Percentiles rank a stretch among this genome's conserved stretches.
Conservation (phyloP, 768 basidiomycete genomes). For the Collybia sordida region DNA sequence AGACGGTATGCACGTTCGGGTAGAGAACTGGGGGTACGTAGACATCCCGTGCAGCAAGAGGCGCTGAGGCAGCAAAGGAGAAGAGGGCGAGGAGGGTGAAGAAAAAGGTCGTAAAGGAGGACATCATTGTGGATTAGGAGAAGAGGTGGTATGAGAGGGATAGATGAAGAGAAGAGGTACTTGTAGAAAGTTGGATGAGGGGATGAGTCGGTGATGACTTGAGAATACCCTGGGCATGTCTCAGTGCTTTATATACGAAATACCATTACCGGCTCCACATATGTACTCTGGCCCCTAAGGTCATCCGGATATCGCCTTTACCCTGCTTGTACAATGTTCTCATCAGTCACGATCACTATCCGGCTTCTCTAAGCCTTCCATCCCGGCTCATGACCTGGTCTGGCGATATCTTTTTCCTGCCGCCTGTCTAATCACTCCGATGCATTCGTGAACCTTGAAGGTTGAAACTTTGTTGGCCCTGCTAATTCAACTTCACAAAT, state of each 20-base stretch:
- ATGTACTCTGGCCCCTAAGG: background rate
- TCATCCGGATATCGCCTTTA: constrained; percentile 5
- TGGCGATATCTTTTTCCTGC: constrained; percentile 2
- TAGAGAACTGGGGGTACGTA: constrained; percentile 42
- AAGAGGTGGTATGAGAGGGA: background rate
- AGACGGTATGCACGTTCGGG: constrained; percentile 34
- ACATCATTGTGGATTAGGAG: constrained; percentile 11
- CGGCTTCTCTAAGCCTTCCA: background rate
- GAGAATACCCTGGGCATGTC: constrained; percentile 7
- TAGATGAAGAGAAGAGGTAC: background rate
- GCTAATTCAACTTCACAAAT: background rate
- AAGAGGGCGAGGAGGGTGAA: constrained; percentile 18
- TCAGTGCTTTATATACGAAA: constrained; percentile 11
- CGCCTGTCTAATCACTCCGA: constrained; percentile 9
- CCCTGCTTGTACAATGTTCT: constrained; percentile 1
- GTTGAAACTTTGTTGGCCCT: background rate
- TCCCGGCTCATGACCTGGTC: background rate
- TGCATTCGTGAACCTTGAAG: constrained; percentile 16
- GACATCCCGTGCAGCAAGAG: constrained; percentile 42
- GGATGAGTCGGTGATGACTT: constrained; percentile 7
- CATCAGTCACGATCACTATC: background rate
- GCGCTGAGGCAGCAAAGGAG: constrained; percentile 28
- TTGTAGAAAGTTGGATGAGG: background rate
- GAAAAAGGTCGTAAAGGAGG: constrained; percentile 14
- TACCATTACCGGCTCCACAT: constrained; percentile 7